Evolutionary conservation across 805 yeast genomes (phyloP), one percentile per base, ranked within the genome.

Genomic region (Yarrowia porcina): DNA sequence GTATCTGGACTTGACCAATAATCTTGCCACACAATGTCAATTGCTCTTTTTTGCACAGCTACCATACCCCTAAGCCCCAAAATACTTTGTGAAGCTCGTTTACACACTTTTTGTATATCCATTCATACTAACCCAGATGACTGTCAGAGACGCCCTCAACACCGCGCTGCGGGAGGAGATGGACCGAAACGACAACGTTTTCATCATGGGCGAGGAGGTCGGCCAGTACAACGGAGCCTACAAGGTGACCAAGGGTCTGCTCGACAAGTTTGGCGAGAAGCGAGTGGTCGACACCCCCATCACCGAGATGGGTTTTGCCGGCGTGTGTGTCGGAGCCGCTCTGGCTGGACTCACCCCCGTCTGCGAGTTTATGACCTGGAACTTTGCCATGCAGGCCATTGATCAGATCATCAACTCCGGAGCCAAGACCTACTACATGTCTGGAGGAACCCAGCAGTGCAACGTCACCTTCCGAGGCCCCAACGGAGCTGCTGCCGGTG

Each of bases 401-500:
- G 99, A 94, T 78, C 98, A 94, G 71, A 94, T 94, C 77, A 84
- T 94, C 79, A 94, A 94, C 84, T 92, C 98, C 64, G 98, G 97
- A 61, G 99, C 98, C 67, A 94, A 93, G 83, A 94, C 99, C 57
- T 90, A 86, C 78, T 94, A 94, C 82, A 94, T 94, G 99, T 90
- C 97, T 67, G 99, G 99, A 76, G 99, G 99, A 82, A 89, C 86
- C 67, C 97, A 92, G 79, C 93, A 93, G 67, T 92, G 97, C 82
- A 92, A 90, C 79, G 90, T 93, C 74, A 92, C 96, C 63, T 94
- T 94, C 83, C 88, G 99, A 80, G 99, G 99, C 73, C 98, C 99
- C 66, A 94, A 94, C 78, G 99, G 99, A 79, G 97, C 99, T 56
- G 97, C 99, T 70, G 97, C 97, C 56, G 98, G 98, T 84, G 99